Base-by-base conservation (phyloP, 2,329 filamentous ascomycete species). In the Cladosporium phlei region DNA sequence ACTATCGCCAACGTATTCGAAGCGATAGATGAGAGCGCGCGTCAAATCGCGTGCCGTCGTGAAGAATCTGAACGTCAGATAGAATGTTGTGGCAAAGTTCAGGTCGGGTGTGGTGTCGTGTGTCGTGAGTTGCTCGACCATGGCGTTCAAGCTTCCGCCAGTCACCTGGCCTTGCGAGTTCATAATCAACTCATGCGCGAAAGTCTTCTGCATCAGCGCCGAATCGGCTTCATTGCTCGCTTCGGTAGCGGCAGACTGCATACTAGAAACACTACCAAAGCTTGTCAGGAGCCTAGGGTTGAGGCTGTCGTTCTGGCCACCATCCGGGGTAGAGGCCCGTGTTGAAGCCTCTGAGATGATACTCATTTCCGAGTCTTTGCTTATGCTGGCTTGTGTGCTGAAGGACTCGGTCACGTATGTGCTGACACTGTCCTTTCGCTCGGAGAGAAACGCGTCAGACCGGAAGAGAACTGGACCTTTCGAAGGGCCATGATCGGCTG, bases 161-260 rank as follows among this genome's bases (percentile, higher is more conserved):
- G 87, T 87, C n/a, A 98, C 84, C 52, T 95, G 86, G 1, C 91
- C 90, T 56, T 97, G 91, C 65, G 94, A 94, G 70, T 94, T 96
- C 65, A 87, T 85, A 60, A 95, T 82, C 38, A 98, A 76, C 63
- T 98, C 91, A 60, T 96, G 87, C 0, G 88, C 88, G 60, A 80
- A 96, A 0, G 90, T 95, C 68, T 86, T 94, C 63, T 90, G 87
- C n/a, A 95, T 72, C n/a, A 96, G 72, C 59, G 84, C 85, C 4
- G 80, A 84, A 63, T 95, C 91, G 1, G 84, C 80, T 38, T 95
- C 89, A 27, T 88, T 83, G 10, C 78, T 74, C 48, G 91, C 88
- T 46, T 94, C 88, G 3, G 76, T 80, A n/a, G 80, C 71, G 1
- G 79, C 76, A 0, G 79, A 79, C 47, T 72, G 73, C 61, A 83